phyloP scores from a whole-genome alignment of 768 basidiomycete genomes.

The Cystobasidiopsis lactophilus region DNA sequence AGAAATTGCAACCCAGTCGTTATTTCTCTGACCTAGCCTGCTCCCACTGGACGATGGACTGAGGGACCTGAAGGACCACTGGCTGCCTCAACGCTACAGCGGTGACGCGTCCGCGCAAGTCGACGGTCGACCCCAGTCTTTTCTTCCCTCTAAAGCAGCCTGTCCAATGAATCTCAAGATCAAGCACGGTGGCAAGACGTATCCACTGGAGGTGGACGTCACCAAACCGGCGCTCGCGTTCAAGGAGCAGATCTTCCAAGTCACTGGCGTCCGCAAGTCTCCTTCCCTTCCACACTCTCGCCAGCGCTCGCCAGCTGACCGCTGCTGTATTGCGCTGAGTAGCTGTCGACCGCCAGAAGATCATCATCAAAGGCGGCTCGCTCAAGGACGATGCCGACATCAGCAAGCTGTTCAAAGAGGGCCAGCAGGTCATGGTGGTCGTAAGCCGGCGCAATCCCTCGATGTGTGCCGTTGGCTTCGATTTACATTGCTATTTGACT shows the following conservation, averaged over 20 bases:
- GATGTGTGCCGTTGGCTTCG: constrained; percentile 46
- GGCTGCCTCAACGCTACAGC: no score
- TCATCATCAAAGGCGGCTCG: constrained; percentile 50
- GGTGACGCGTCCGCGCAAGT: no score
- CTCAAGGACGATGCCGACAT: constrained; percentile 48
- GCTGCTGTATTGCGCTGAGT: neutral
- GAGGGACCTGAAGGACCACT: no score
- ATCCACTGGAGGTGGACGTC: constrained; percentile 48
- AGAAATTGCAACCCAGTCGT: no score
- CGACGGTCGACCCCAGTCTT: no score
- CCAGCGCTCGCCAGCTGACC: neutral
- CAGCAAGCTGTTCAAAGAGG: constrained; percentile 65
- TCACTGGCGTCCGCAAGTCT: constrained; percentile 46
- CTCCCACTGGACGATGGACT: no score
- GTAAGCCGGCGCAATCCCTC: neutral
- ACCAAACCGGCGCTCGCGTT: constrained; percentile 47
- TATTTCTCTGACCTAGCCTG: no score
- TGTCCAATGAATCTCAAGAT: no score
- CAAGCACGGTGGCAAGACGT: constrained; percentile 69
- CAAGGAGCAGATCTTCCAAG: constrained; percentile 59
- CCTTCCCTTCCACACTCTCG: no score
- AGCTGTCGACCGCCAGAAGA: constrained; percentile 73
- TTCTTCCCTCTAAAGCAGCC: no score
- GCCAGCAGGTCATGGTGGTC: neutral
- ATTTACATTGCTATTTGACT: constrained; percentile 69